Evolutionary conservation across 2,329 filamentous ascomycete species (phyloP).

Genomic region (Aspergillus ustus): DNA sequence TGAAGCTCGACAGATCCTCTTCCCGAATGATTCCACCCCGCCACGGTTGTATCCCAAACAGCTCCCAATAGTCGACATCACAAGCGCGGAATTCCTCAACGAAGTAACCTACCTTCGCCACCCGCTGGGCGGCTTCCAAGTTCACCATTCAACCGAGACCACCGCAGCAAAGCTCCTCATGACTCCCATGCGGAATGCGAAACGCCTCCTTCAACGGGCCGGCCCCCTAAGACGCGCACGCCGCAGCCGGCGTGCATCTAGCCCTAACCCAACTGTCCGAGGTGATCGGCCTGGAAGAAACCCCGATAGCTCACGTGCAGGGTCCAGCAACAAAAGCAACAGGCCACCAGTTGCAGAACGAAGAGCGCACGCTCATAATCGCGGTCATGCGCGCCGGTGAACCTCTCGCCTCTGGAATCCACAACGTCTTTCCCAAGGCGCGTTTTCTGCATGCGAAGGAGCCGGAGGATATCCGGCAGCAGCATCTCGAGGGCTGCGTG

Average conservation of each 20-base stretch:
- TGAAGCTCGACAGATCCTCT: conserved; percentile 54
- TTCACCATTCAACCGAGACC: conserved; percentile 54
- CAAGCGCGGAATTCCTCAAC: conserved; percentile 32
- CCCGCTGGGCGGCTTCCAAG: conserved; percentile 16
- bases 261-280: conserved; percentile 53
- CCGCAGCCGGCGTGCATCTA: conserved; percentile 57
- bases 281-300: conserved; percentile 55
- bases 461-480: conserved; percentile 45
- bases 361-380: conserved; percentile 58
- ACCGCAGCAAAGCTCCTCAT: conserved; percentile 56
- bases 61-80: conserved; percentile 51
- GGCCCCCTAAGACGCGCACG: conserved; percentile 55
- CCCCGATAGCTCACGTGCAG: conserved; percentile 58
- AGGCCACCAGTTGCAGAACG: conserved; percentile 54
- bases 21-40: conserved; percentile 43
- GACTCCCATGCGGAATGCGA: conserved; percentile 59
- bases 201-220: conserved; percentile 54
- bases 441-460: conserved; percentile 55
- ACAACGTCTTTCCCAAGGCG: conserved; percentile 56
- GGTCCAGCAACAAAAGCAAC: conserved; percentile 39
- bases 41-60: conserved; percentile 49
- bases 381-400: conserved; percentile 68
- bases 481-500: conserved; percentile 46
- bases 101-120: conserved; percentile 24
- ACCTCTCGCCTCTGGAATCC: conserved; percentile 64